These are phyloP conservation scores for Cicer arietinum DNA, from an alignment of 306 rosid species.

Conservation along the genomic window DNA sequence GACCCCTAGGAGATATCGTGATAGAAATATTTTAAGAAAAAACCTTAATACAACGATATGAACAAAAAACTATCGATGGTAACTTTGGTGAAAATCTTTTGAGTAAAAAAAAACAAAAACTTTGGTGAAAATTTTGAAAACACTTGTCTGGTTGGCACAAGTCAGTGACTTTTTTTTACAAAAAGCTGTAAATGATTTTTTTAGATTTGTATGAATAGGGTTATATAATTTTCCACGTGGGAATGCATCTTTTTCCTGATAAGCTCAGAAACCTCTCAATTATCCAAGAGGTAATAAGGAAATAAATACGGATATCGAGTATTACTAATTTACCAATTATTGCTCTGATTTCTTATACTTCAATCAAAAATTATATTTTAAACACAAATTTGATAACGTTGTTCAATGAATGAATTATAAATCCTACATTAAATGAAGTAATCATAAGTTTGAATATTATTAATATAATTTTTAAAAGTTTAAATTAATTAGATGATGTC, in stretches of 20 bases:
- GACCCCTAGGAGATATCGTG: background rate
- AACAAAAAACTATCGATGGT: background rate
- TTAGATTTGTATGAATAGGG: background rate
- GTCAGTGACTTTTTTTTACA: background rate
- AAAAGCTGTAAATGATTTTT: background rate
- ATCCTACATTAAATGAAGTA: too few species aligned
- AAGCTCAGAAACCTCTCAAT: conserved; percentile 35
- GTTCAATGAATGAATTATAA: too few species aligned
- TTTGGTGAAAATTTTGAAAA: background rate
- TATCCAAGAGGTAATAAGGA: conserved; percentile 24
- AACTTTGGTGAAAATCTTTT: background rate
- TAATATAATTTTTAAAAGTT: too few species aligned
- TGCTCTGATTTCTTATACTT: too few species aligned
- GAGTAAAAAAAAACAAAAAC: too few species aligned
- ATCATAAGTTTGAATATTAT: too few species aligned
- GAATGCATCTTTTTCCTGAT: conserved; percentile 23
- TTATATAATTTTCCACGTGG: conserved; percentile 32
- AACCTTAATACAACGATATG: background rate
- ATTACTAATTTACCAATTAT: conserved; percentile 9
- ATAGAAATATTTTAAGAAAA: background rate
- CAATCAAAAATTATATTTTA: too few species aligned
- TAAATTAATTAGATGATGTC: too few species aligned
- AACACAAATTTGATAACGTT: too few species aligned
- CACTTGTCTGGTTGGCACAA: background rate
- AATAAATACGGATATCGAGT: conserved; percentile 19